Evolutionary conservation across 108 stramenopile species (phyloP), one percentile per base, ranked within the genome.

Genomic region (Craspedostauros australis): DNA sequence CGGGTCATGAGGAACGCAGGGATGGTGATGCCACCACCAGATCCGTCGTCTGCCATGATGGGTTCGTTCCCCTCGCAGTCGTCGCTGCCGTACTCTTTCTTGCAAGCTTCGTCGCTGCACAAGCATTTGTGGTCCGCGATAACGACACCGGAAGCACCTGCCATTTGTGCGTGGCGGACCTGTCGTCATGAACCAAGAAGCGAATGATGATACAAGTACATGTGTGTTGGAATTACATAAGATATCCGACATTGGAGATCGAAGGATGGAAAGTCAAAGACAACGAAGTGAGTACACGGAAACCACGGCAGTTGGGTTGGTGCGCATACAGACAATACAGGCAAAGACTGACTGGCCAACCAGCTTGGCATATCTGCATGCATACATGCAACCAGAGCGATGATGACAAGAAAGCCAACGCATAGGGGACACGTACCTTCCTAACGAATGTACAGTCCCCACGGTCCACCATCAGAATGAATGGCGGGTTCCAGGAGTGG

Each of bases 1-100:
- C 93, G 91, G 72, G 76, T 85, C 74, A 95, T 77, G 8, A 93
- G 57, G 64, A 90, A 81, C 41, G 74, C 52, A 0, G 96, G 95
- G 29, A 98, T 94, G 49, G 82, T 62, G 70, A 98, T 92, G 46
- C 96, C 96, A 2, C 60, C 58, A 5, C 96, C 96, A 12, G 74
- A 77, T 11, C 96, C 96, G 54, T 98, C 96, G 54, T 98, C 96
- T 16, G 96, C 95, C 96, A 98, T 96, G 72, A 96, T 90, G 39
- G 96, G 96, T 64, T 95, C 93, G 4, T 71, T 54, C 1, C 63
- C 61, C 57, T 86, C 82, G 49, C 84, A 89, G 12, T 27, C 23
- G 22, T 57, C 39, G 39, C 46, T 45, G 28, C 15, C 41, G 7
- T 6, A 8, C 22, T 43, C 41, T 5, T 43, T 11, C 5, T 21